Base-by-base conservation (phyloP, 2,329 filamentous ascomycete genomes). In the Penicillium capsulatum region DNA sequence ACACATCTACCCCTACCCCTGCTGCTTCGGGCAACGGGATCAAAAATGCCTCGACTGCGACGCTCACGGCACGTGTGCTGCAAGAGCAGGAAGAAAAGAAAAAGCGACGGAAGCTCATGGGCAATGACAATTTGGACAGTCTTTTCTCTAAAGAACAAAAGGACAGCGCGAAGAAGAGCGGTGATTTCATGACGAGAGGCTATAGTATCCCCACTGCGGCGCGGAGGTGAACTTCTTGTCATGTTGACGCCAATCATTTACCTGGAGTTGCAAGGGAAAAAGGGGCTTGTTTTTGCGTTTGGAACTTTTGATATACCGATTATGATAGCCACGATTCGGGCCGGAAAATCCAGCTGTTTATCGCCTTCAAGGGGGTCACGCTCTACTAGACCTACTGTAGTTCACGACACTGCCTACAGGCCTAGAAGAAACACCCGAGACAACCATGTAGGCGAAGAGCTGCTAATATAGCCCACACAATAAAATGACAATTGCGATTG, bases 1-100 rank as follows among this genome's bases (percentile, higher is more conserved):
- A 54, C 32, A 55, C 58, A 36, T 52, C 63, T 3, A 69, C 60
- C 0, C 50, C 60, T 14, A 61, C 63, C 1, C 47, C 66, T 3
- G 38, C 31, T n/a, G 14, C 48, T 4, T 61, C 64, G 17, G 45
- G 50, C 4, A 67, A 74, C 37, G 80, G 83, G 8, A 95, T 97
- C 64, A 95, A 95, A 63, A 94, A 97, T 54, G 73, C 86, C 0
- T 78, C 86, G 39, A 92, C 92, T 0, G 90, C 91, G 0, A 84
- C 81, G 3, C 68, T 98, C 30, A 94, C 91, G 0, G 86, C 85
- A 0, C 89, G 83, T 53, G 90, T 98, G 0, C 64, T 97, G 17
- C 83, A 84, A 16, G 91, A 97, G 57, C 87, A 96, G 61, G 85
- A 91, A 35, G 81, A 84, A 56, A 75, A 78, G 40, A 89, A 88